phyloP scores from a whole-genome alignment of 2,329 filamentous ascomycete genomes.

The Talaromyces piceae region DNA sequence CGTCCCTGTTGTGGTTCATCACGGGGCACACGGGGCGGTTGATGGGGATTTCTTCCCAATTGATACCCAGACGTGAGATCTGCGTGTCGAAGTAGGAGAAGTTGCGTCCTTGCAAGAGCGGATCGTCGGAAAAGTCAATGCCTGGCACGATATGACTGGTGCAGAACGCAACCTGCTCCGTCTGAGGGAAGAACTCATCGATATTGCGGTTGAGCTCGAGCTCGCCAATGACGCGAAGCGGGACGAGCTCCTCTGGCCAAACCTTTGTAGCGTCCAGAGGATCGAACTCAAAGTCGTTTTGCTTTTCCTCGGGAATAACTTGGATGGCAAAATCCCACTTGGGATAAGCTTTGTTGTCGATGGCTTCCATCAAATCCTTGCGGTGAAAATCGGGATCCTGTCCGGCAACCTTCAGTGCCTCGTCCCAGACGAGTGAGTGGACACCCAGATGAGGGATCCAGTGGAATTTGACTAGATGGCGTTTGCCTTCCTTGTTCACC shows the following conservation, averaged over 20 bases:
- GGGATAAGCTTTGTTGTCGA: slow-evolving; percentile 62
- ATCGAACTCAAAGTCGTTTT: slow-evolving; percentile 77
- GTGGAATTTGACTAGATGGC: slow-evolving; percentile 70
- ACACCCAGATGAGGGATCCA: slow-evolving; percentile 69
- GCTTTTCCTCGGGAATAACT: slow-evolving; percentile 60
- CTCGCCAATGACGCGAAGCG: slow-evolving; percentile 70
- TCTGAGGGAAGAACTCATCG: slow-evolving; percentile 76
- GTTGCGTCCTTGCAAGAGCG: slow-evolving; percentile 66
- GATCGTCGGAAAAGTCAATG: slow-evolving; percentile 70
- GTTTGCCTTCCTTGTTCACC: slow-evolving; percentile 59
- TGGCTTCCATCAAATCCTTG: slow-evolving; percentile 68
- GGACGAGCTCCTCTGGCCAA: slow-evolving; percentile 72
- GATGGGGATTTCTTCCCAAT: slow-evolving; percentile 64
- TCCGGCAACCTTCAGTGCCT: slow-evolving; percentile 65
- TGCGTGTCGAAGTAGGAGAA: slow-evolving; percentile 48
- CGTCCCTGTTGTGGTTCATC: slow-evolving; percentile 68
- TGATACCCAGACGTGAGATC: slow-evolving; percentile 58
- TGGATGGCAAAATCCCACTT: slow-evolving; percentile 83
- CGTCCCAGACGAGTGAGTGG: slow-evolving; percentile 67
- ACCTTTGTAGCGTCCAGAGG: slow-evolving; percentile 79
- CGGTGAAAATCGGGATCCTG: slow-evolving; percentile 77
- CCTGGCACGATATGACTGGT: slow-evolving; percentile 73
- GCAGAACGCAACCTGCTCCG: slow-evolving; percentile 76
- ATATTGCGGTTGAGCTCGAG: slow-evolving; percentile 71
- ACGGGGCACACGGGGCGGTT: slow-evolving; percentile 63